Evolutionary conservation across 2,329 filamentous ascomycete species (phyloP), one percentile per base, ranked within the genome.

Genomic region (Fusarium sp.): DNA sequence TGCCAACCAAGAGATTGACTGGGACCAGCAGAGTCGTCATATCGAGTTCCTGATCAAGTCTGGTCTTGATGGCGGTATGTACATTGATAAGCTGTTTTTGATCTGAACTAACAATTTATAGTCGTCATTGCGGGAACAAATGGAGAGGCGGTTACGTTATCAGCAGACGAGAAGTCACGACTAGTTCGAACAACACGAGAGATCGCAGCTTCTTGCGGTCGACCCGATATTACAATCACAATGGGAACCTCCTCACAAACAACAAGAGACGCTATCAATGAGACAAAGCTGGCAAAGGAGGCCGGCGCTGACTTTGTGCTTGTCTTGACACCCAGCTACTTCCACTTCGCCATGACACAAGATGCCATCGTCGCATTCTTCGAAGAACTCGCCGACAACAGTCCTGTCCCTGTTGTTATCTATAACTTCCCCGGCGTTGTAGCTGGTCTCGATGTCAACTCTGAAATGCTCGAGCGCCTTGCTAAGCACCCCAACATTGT

Each of bases 391-490:
- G 90, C 90, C 4, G 82, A 85, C 51, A 84, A 84, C 3, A 88
- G 85, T 19, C 84, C 86, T 0, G 76, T 93, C 2, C 90, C 90
- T 0, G 81, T 93, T 25, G 79, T 93, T 42, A 88, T 93, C 61
- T 93, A 93, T 83, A 93, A 93, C 79, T 93, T 90, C 81, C 90
- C 90, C 3, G 88, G 84, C 7, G 89, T 91, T 6, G 88, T 85
- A 25, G 85, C 89, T 14, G 90, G 91, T 7, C 81, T 92, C 12
- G 90, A 93, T 72, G 82, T 93, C 45, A 87, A 89, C 75, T 91
- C 88, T 0, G 89, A 91, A 66, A 85, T 87, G 72, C 88, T 93
- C 67, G 81, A 85, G 4, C 79, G 81, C 0, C 81, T 92, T 7
- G 84, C 86, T 14, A 78, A 83, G 62, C 87, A 90, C 75, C 79